A percentile compares a stretch with the other conserved stretches of the same genome.
Evolutionary conservation across 345 rosid species (phyloP).

Genomic region (Arabis alpina): DNA sequence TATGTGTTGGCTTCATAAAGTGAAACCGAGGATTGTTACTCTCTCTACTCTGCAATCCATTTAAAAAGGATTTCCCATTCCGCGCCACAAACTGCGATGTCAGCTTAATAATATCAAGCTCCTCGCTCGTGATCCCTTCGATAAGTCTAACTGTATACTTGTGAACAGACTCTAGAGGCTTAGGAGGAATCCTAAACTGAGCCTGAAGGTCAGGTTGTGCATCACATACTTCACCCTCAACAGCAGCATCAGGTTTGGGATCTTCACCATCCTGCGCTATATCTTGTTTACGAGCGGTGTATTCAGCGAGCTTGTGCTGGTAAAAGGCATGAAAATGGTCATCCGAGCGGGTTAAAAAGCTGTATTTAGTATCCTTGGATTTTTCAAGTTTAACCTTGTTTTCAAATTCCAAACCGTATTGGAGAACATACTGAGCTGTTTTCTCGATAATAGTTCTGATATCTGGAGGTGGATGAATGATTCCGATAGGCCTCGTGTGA

Average conservation of each 20-base stretch:
- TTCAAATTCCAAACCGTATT: conserved; percentile 77
- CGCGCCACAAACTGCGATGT: conserved; percentile 89
- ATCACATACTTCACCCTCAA: conserved; percentile 26
- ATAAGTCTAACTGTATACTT: conserved; percentile 80
- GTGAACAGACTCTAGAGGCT: conserved; percentile 63
- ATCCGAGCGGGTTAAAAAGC: conserved; percentile 63
- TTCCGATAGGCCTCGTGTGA: conserved; percentile 82
- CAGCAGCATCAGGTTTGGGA: conserved; percentile 41
- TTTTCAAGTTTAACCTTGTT: conserved; percentile 66
- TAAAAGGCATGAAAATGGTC: conserved; percentile 77
- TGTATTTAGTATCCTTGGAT: conserved; percentile 69
- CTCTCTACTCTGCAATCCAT: conserved; percentile 74
- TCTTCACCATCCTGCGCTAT: conserved; percentile 48
- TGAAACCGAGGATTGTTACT: conserved; percentile 76
- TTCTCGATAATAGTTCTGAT: conserved; percentile 79
- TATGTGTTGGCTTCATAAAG: conserved; percentile 88
- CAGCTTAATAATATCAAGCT: conserved; percentile 81
- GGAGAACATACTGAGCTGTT: conserved; percentile 74
- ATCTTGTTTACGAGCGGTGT: conserved; percentile 58
- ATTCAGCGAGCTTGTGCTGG: conserved; percentile 72
- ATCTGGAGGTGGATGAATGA: conserved; percentile 87
- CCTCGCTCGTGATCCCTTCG: conserved; percentile 78
- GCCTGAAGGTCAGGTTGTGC: conserved; percentile 63
- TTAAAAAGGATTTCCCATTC: conserved; percentile 77
- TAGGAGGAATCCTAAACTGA: conserved; percentile 64